These are phyloP conservation scores for Tulasnella sp. DNA, from an alignment of 768 basidiomycete genomes.

Conservation along the genomic window DNA sequence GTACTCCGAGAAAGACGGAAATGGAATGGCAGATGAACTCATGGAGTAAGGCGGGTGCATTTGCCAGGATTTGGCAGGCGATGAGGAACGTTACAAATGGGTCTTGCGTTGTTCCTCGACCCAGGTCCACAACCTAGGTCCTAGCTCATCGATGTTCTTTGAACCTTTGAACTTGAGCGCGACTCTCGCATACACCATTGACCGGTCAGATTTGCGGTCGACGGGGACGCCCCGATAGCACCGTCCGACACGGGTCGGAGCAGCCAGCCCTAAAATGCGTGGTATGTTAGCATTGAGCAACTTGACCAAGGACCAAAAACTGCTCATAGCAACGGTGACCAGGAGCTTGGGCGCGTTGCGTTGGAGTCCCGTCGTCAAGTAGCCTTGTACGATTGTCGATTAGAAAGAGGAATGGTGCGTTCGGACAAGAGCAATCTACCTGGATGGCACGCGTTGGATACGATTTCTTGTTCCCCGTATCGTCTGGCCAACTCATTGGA, in stretches of 20 bases:
- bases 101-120: conserved; percentile 13
- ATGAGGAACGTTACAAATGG: conserved; percentile 1
- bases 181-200: conserved; percentile 14
- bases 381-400: not conserved
- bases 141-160: not conserved
- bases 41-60: too few species aligned
- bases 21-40: too few species aligned
- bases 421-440: conserved; percentile 1
- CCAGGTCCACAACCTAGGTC: conserved; percentile 13
- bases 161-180: not conserved
- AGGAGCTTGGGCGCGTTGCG: not conserved
- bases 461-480: conserved; percentile 16
- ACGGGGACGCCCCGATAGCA: conserved; percentile 10
- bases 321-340: not conserved
- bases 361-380: not conserved
- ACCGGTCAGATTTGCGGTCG: conserved; percentile 3
- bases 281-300: not conserved
- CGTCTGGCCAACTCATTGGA: conserved; percentile 16
- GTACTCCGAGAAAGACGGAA: too few species aligned
- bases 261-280: not conserved
- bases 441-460: conserved; percentile 13
- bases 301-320: not conserved
- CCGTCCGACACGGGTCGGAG: conserved; percentile 3
- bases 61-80: too few species aligned
- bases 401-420: not conserved